Conservation (phyloP, 257 asterid genomes). For the Solanum chmielewskii region DNA sequence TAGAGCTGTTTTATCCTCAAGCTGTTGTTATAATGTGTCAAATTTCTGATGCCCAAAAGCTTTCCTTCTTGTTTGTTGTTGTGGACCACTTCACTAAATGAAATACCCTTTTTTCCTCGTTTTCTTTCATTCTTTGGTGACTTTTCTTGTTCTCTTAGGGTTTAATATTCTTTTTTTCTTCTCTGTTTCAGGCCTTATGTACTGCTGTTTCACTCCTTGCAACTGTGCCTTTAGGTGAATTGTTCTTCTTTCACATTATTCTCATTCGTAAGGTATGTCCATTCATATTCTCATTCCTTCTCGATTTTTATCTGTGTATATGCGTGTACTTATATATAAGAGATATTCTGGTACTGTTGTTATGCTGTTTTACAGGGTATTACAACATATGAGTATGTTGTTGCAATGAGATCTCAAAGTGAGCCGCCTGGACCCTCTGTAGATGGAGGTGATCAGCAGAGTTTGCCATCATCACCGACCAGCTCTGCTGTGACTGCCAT, state of each 20-base stretch:
- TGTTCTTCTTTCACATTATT: conserved; percentile 88
- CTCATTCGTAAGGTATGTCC: conserved; percentile 72
- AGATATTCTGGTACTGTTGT: background rate
- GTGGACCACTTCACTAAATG: background rate
- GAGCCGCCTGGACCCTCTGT: conserved; percentile 87
- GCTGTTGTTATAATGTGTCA: background rate
- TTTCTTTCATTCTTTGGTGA: background rate
- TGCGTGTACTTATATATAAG: background rate
- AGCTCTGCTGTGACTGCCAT: conserved; percentile 91
- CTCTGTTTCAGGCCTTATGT: conserved; percentile 59
- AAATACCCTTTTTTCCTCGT: background rate
- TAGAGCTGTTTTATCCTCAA: background rate
- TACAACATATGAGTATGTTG: conserved; percentile 86
- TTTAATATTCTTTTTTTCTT: background rate
- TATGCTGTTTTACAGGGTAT: conserved; percentile 51
- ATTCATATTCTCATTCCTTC: background rate
- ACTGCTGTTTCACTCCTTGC: conserved; percentile 85
- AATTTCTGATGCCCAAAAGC: background rate
- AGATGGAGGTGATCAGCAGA: conserved; percentile 79
- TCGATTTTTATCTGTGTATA: background rate
- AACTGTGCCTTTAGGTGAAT: conserved; percentile 76
- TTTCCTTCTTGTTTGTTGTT: background rate
- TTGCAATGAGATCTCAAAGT: conserved; percentile 90
- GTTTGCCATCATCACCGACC: conserved; percentile 87
- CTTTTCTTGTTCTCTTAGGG: background rate